Percentiles rank a stretch among this genome's conserved stretches.
Evolutionary conservation across 2,329 filamentous ascomycete genomes (phyloP).

Genomic region (Fusarium ambrosium): DNA sequence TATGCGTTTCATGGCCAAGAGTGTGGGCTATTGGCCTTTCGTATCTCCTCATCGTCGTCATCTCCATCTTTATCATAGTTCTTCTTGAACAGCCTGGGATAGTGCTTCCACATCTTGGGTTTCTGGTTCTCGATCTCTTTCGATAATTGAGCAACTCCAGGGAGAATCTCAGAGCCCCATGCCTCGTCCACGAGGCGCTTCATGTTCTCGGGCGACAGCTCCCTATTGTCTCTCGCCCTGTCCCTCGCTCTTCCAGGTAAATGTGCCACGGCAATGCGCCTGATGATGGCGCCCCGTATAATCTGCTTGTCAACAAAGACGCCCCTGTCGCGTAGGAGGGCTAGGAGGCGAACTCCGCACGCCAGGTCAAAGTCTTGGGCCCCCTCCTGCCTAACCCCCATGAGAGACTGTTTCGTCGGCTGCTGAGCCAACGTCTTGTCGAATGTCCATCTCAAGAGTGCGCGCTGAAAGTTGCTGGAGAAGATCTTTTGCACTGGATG

Average conservation of each 20-base stretch:
- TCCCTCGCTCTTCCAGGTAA: constrained; percentile 47
- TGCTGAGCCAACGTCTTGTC: constrained; percentile 50
- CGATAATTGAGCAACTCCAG: constrained; percentile 37
- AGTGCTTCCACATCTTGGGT: constrained; percentile 49
- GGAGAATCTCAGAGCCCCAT: constrained; percentile 52
- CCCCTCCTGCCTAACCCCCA: constrained; percentile 16
- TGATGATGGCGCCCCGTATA: constrained; percentile 47
- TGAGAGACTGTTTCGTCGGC: constrained; percentile 28
- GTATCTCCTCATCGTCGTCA: constrained; percentile 10
- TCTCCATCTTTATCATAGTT: constrained; percentile 42
- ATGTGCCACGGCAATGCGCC: constrained; percentile 49
- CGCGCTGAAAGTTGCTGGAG: constrained; percentile 53
- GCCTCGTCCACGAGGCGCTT: constrained; percentile 52
- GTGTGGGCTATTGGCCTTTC: not conserved
- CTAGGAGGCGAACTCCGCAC: constrained; percentile 54
- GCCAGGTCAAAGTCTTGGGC: constrained; percentile 51
- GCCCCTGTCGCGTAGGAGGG: constrained; percentile 52
- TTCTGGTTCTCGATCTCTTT: constrained; percentile 48
- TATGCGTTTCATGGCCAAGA: constrained; percentile 5
- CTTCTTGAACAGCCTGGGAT: constrained; percentile 47
- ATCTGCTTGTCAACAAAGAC: constrained; percentile 52
- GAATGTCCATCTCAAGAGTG: constrained; percentile 62
- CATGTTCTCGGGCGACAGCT: constrained; percentile 48
- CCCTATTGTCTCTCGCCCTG: constrained; percentile 49
- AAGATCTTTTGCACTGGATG: constrained; percentile 66